These are phyloP conservation scores for Fomitiporia mediterranea DNA, from an alignment of 1,284 basidiomycete species.

Conservation along the genomic window DNA sequence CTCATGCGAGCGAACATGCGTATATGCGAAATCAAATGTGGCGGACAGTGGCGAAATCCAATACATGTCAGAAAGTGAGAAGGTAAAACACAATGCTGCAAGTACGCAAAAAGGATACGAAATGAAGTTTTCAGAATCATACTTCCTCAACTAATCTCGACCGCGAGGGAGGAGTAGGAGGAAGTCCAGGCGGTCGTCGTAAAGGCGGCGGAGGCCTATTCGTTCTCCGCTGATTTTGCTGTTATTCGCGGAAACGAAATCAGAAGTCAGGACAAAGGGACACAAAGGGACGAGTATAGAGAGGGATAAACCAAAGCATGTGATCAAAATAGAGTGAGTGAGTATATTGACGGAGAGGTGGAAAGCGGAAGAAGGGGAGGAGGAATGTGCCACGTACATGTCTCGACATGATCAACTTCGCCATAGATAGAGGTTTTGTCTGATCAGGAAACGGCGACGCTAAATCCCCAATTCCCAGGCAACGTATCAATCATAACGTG, in stretches of 20 bases:
- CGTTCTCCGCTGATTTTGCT: slow-evolving; percentile 11
- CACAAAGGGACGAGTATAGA: background rate
- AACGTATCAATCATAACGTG: slow-evolving; percentile 3
- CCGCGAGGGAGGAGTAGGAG: slow-evolving; percentile 6
- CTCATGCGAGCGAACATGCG: too few relatives aligned
- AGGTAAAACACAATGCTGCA: too few relatives aligned
- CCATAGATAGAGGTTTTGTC: slow-evolving; percentile 33
- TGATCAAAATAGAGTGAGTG: background rate
- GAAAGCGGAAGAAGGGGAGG: background rate
- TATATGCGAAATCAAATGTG: too few relatives aligned
- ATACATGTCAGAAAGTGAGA: too few relatives aligned
- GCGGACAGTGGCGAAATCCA: too few relatives aligned
- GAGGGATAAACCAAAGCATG: background rate
- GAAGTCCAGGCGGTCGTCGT: slow-evolving; percentile 15
- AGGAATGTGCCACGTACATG: slow-evolving; percentile 28
- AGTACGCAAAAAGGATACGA: too few relatives aligned
- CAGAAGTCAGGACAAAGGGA: background rate
- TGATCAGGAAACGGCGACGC: slow-evolving; percentile 26
- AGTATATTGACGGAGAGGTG: background rate
- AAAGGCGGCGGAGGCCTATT: slow-evolving; percentile 1
- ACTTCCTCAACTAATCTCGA: slow-evolving; percentile 17
- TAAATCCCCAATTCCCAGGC: slow-evolving; percentile 2
- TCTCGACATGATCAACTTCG: slow-evolving; percentile 35
- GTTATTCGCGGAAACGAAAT: background rate
- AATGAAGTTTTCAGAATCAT: too few relatives aligned